Percentiles rank a stretch among this genome's conserved stretches.
These are phyloP conservation scores for Suillus occidentalis DNA, from an alignment of 768 basidiomycete genomes.

Conservation along the genomic window DNA sequence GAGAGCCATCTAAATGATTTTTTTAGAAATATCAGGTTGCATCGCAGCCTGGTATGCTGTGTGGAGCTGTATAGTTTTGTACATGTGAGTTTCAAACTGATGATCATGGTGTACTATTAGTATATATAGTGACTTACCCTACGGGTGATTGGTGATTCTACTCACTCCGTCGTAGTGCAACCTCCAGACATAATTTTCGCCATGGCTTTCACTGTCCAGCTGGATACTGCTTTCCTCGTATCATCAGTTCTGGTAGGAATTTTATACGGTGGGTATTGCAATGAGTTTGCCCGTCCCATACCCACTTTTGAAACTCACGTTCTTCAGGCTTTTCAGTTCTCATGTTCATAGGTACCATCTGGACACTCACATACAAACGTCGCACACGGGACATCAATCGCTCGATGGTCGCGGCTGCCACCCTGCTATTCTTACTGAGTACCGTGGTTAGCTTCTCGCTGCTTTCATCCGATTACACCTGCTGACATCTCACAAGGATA, in stretches of 20 bases:
- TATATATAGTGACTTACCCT: neutral
- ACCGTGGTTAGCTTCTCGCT: constrained; percentile 22
- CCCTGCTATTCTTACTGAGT: constrained; percentile 29
- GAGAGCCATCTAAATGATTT: no score
- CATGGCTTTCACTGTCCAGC: neutral
- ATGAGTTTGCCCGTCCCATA: neutral
- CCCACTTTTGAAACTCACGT: neutral
- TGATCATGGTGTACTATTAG: no score
- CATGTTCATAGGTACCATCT: constrained; percentile 34
- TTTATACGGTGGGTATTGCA: constrained; percentile 13
- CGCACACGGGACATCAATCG: constrained; percentile 14
- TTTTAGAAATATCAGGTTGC: no score
- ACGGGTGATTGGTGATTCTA: neutral
- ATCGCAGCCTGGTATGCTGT: no score
- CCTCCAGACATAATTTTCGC: neutral
- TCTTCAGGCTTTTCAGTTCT: constrained; percentile 33
- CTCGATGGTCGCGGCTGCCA: constrained; percentile 23
- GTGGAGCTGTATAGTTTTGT: no score
- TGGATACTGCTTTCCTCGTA: constrained; percentile 16
- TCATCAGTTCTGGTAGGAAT: constrained; percentile 19
- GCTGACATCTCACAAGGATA: constrained; percentile 18
- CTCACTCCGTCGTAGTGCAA: neutral
- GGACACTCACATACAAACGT: constrained; percentile 17
- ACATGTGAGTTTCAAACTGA: no score
- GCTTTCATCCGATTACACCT: neutral